phyloP scores from a whole-genome alignment of 129 eudicot species.

The Flaveria sonorensis region DNA sequence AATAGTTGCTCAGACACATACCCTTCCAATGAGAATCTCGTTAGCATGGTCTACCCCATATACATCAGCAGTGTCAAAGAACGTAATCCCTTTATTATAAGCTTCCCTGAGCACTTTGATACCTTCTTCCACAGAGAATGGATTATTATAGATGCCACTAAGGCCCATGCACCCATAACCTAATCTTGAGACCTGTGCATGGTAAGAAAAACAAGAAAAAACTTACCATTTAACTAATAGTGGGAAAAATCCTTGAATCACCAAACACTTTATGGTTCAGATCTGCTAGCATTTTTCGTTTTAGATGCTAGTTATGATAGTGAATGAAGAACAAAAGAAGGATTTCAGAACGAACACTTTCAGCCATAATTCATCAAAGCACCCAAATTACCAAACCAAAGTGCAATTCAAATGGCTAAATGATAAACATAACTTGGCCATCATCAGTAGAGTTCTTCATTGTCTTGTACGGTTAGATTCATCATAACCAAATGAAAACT shows the following conservation, averaged over 20 bases:
- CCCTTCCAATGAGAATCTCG: constrained; percentile 72
- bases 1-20: constrained; percentile 17
- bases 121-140: constrained; percentile 57
- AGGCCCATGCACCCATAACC: constrained; percentile 85
- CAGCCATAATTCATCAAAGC: background rate
- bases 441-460: background rate
- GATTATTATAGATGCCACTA: constrained; percentile 57
- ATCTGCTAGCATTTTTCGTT: background rate
- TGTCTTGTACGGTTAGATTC: background rate
- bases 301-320: background rate
- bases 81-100: constrained; percentile 57
- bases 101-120: constrained; percentile 55
- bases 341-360: background rate
- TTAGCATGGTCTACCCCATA: constrained; percentile 53
- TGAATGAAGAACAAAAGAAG: background rate
- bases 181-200: constrained; percentile 58
- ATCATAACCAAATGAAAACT: background rate
- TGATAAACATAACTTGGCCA: background rate
- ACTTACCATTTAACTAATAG: background rate
- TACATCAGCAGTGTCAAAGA: constrained; percentile 71
- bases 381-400: background rate
- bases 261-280: background rate
- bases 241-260: background rate
- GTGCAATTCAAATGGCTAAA: too few relatives aligned
- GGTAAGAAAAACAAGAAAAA: background rate